These are phyloP conservation scores for Scheffersomyces quercinus DNA, from an alignment of 1,139 yeast genomes.

Conservation along the genomic window DNA sequence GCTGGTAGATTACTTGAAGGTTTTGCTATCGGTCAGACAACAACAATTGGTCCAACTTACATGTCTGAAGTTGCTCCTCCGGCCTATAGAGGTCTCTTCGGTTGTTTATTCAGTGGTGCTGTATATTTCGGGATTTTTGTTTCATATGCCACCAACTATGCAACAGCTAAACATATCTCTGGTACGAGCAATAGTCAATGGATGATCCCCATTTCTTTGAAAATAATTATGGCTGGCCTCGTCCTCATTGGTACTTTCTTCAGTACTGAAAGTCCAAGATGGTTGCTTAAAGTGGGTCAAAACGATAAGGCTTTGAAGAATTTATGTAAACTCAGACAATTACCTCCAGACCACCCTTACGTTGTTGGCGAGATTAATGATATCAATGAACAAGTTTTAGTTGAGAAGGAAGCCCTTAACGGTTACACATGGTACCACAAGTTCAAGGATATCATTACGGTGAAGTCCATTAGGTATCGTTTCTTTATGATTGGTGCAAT, in stretches of 20 bases:
- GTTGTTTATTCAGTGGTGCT: conserved; percentile 54
- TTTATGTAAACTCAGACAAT: conserved; percentile 47
- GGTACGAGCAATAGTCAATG: conserved; percentile 33
- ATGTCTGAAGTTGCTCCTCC: conserved; percentile 56
- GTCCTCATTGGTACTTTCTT: conserved; percentile 38
- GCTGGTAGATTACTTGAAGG: conserved; percentile 59
- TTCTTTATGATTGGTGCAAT: conserved; percentile 44
- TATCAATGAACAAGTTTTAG: conserved; percentile 46
- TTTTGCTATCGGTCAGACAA: conserved; percentile 56
- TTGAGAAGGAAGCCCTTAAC: conserved; percentile 38
- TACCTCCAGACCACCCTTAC: conserved; percentile 52
- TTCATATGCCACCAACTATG: conserved; percentile 52
- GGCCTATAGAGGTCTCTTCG: conserved; percentile 52
- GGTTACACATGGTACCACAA: conserved; percentile 13
- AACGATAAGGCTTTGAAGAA: conserved; percentile 35
- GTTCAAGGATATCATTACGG: conserved; percentile 34
- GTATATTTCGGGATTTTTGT: conserved; percentile 56
- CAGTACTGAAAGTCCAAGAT: conserved; percentile 48
- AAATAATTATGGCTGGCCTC: conserved; percentile 43
- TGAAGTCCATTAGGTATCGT: conserved; percentile 43
- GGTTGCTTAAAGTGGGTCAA: conserved; percentile 41
- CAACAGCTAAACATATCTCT: conserved; percentile 35
- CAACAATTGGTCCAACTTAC: conserved; percentile 58
- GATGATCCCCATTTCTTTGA: conserved; percentile 39
- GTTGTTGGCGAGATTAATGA: conserved; percentile 53